These are phyloP conservation scores for Hebeloma cylindrosporum DNA, from an alignment of 768 basidiomycete species.

Conservation along the genomic window DNA sequence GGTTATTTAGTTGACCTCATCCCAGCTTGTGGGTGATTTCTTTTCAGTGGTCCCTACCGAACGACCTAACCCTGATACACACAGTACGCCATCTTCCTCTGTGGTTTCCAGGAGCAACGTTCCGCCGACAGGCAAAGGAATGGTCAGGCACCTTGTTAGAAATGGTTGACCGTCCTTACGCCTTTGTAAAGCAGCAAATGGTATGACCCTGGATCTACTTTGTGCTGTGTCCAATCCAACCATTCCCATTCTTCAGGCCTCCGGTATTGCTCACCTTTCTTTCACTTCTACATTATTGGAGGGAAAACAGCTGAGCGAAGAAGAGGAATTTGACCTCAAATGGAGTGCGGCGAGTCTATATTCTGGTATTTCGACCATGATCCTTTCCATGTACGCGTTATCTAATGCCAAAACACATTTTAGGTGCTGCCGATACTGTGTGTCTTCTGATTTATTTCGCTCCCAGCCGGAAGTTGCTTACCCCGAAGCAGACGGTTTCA, in stretches of 20 bases:
- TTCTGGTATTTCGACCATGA: conserved; percentile 38
- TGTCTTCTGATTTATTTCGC: conserved; percentile 14
- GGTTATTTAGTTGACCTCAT: conserved; percentile 52
- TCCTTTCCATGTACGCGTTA: conserved; percentile 2
- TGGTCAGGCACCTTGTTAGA: conserved; percentile 55
- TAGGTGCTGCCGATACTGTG: conserved; percentile 61
- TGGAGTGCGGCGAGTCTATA: conserved; percentile 64
- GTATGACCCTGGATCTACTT: conserved; percentile 31
- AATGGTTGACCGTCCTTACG: conserved; percentile 56
- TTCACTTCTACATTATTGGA: conserved; percentile 61
- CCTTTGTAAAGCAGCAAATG: conserved; percentile 62
- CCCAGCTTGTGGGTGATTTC: conserved; percentile 40
- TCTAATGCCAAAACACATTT: not conserved
- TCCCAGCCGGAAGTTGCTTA: not conserved
- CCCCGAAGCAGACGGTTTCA: conserved; percentile 52
- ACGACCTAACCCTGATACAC: conserved; percentile 5
- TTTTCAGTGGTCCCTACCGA: not conserved
- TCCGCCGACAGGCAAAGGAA: conserved; percentile 50
- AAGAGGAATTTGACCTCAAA: conserved; percentile 64
- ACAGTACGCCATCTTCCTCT: conserved; percentile 57
- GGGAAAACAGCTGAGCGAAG: conserved; percentile 44
- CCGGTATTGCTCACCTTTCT: conserved; percentile 56
- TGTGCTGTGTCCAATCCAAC: conserved; percentile 1
- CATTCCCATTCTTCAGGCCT: conserved; percentile 40
- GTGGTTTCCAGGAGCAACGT: conserved; percentile 66